Evolutionary conservation across 805 yeast genomes (phyloP).

Genomic region (Teunomyces aglyptinius): DNA sequence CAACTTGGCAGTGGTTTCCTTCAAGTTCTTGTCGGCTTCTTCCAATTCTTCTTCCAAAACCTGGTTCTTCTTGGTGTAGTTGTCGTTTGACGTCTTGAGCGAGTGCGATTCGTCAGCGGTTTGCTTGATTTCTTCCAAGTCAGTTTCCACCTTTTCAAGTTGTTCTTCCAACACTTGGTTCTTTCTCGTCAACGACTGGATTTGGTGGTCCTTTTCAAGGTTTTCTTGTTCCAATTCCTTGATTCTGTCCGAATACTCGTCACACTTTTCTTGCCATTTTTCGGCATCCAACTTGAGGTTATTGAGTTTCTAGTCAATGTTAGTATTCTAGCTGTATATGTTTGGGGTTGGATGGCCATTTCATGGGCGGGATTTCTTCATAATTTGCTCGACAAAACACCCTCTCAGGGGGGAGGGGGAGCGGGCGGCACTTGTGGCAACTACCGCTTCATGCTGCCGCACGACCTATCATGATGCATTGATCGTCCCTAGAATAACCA

Average conservation of each 20-base stretch:
- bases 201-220: constrained; percentile 91
- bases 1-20: constrained; percentile 89
- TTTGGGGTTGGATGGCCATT: neutral
- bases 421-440: neutral
- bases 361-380: no score
- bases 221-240: constrained; percentile 91
- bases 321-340: neutral
- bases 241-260: constrained; percentile 74
- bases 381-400: no score
- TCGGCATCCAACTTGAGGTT: constrained; percentile 93
- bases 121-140: constrained; percentile 73
- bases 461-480: no score
- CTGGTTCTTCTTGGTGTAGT: constrained; percentile 84
- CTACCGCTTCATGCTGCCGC: neutral
- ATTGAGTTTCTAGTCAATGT: constrained; percentile 63
- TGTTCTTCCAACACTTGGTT: constrained; percentile 83
- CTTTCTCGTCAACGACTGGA: constrained; percentile 88
- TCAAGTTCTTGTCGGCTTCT: constrained; percentile 83
- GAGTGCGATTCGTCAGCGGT: constrained; percentile 89
- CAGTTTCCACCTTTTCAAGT: constrained; percentile 74
- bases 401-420: neutral
- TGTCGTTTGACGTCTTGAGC: constrained; percentile 85
- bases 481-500: no score
- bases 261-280: constrained; percentile 95
- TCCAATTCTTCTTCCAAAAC: constrained; percentile 89